phyloP scores from a whole-genome alignment of 2,329 filamentous ascomycete species.

The Cytospora leucostoma region DNA sequence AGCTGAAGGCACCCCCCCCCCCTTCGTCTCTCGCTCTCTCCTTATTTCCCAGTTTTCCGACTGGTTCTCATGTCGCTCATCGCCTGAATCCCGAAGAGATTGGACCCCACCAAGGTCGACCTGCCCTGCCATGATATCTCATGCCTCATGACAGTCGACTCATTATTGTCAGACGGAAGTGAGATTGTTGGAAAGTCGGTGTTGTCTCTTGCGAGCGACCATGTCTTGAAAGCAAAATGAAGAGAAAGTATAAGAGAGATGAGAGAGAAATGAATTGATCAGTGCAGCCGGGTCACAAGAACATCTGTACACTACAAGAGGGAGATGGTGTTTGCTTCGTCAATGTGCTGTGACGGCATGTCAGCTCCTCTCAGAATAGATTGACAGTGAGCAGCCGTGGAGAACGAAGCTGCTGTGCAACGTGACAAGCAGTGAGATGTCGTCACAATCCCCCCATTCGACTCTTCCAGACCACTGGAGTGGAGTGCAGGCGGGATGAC shows the following conservation, averaged over 20 bases:
- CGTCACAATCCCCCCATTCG: slow-evolving; percentile 21
- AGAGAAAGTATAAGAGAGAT: background rate
- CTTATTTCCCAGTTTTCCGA: background rate
- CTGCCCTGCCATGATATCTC: background rate
- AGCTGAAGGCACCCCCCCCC: background rate
- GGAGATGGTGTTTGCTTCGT: background rate
- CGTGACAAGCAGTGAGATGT: slow-evolving; percentile 22
- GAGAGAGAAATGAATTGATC: background rate
- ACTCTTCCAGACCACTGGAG: slow-evolving; percentile 23
- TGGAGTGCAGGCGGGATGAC: slow-evolving; percentile 17
- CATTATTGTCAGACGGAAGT: no score
- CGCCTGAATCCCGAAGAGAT: background rate
- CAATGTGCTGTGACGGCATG: background rate
- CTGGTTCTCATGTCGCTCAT: background rate
- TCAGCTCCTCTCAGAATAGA: background rate
- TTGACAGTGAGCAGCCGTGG: slow-evolving; percentile 17
- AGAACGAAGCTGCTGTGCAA: slow-evolving; percentile 13
- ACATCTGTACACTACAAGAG: no score
- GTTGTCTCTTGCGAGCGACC: no score
- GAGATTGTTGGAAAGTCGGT: no score
- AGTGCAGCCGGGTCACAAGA: background rate
- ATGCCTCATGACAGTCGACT: no score
- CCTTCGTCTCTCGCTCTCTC: no score
- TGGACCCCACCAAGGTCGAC: background rate
- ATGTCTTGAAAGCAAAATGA: no score